Percentiles rank a stretch among this genome's conserved stretches.
Conservation (phyloP, 1,284 basidiomycete genomes). For the Rhodotorula sp. region DNA sequence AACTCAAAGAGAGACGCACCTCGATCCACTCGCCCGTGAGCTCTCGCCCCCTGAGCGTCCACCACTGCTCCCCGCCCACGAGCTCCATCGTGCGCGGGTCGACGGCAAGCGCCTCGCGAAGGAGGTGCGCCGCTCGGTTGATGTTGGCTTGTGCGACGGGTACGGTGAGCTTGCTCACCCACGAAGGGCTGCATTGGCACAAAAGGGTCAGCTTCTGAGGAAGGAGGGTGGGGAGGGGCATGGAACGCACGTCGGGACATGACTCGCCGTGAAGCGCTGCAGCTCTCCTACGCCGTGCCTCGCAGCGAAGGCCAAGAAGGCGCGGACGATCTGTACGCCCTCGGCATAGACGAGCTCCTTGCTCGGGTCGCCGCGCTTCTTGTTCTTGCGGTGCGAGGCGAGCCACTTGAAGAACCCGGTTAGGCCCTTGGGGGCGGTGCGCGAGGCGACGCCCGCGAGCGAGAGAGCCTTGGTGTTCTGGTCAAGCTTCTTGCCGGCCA, state of each 20-base stretch:
- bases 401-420: conserved; percentile 39
- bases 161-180: conserved; percentile 51
- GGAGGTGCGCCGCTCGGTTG: conserved; percentile 49
- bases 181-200: conserved; percentile 41
- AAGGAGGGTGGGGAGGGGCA: too few species aligned
- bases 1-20: conserved; percentile 36
- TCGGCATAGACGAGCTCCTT: conserved; percentile 43
- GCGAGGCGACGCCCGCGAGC: conserved; percentile 21
- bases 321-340: conserved; percentile 41
- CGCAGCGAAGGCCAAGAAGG: conserved; percentile 41
- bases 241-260: conserved; percentile 45
- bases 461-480: conserved; percentile 10
- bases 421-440: conserved; percentile 21
- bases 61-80: conserved; percentile 45
- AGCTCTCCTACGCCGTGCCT: conserved; percentile 51
- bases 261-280: conserved; percentile 53
- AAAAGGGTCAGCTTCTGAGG: neutral
- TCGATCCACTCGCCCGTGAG: conserved; percentile 49
- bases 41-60: conserved; percentile 39
- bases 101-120: conserved; percentile 50
- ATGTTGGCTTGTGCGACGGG: conserved; percentile 50
- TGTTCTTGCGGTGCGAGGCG: conserved; percentile 21
- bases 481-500: conserved; percentile 13
- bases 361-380: conserved; percentile 31
- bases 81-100: conserved; percentile 49